A percentile compares a stretch with the other conserved stretches of the same genome.
These are phyloP conservation scores for Colletotrichum eremochloae DNA, from an alignment of 2,329 filamentous ascomycete species.

Conservation along the genomic window DNA sequence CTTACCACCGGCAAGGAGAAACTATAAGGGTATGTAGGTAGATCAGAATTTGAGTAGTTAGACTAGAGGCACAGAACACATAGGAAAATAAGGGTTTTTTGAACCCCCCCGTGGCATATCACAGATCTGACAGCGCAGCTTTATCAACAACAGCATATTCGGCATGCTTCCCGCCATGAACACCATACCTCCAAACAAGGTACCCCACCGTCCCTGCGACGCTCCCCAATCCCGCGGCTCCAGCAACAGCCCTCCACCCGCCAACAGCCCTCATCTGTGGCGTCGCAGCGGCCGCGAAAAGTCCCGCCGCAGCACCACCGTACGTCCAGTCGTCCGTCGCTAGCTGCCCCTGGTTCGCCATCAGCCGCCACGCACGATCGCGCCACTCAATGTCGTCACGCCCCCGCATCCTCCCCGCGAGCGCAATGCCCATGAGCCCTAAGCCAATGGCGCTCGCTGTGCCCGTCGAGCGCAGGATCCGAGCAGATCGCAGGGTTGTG, in stretches of 20 bases:
- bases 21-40: constrained; percentile 52
- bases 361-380: constrained; percentile 72
- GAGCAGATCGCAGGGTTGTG: constrained; percentile 41
- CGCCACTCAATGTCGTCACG: constrained; percentile 73
- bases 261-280: constrained; percentile 43
- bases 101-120: neutral
- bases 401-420: constrained; percentile 66
- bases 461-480: constrained; percentile 61
- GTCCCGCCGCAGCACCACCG: constrained; percentile 53
- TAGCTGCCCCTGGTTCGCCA: constrained; percentile 69
- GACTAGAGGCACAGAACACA: neutral
- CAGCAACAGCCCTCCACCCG: constrained; percentile 57
- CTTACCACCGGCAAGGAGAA: constrained; percentile 62
- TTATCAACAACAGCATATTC: constrained; percentile 41
- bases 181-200: constrained; percentile 63
- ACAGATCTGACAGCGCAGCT: constrained; percentile 37
- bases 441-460: constrained; percentile 60
- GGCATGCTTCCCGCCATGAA: constrained; percentile 58
- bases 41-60: neutral
- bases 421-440: constrained; percentile 58
- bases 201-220: constrained; percentile 63
- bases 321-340: constrained; percentile 69
- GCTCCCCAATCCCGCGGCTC: constrained; percentile 62
- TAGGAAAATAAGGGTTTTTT: neutral
- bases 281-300: constrained; percentile 50